Conservation (phyloP, 345 rosid genomes). For the Brassica juncea region DNA sequence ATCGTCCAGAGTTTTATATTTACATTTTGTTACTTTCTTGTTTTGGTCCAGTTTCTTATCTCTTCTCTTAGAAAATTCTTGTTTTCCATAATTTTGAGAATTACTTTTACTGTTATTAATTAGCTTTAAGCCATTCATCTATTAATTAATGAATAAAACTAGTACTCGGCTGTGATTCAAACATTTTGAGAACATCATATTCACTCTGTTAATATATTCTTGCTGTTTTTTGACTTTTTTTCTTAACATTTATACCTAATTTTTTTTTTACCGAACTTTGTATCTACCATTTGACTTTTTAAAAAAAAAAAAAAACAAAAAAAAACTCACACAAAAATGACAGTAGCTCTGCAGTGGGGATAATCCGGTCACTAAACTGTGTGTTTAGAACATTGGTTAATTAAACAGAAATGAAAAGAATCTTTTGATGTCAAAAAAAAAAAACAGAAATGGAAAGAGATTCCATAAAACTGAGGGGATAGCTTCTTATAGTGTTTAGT, state of each 20-base stretch:
- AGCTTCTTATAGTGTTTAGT: not conserved
- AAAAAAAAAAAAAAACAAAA: not conserved
- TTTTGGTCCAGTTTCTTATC: not conserved
- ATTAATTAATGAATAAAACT: not conserved
- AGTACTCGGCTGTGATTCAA: not conserved
- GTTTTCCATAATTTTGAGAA: not conserved
- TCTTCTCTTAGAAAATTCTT: not conserved
- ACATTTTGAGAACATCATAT: not conserved
- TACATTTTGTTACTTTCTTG: not conserved
- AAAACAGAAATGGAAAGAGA: not conserved
- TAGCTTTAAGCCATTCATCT: not conserved
- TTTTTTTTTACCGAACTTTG: not conserved
- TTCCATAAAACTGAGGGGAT: not conserved
- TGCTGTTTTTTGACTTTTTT: not conserved
- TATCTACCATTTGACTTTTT: not conserved
- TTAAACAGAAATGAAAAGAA: not conserved
- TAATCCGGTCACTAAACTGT: not conserved
- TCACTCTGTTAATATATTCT: not conserved
- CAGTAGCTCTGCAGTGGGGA: not conserved
- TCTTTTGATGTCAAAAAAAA: too few relatives aligned
- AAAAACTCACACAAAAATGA: not conserved
- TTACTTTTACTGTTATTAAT: not conserved
- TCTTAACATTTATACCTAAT: not conserved
- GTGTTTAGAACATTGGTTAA: not conserved
- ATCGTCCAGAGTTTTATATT: not conserved